Evolutionary conservation across 805 yeast genomes (phyloP).

Genomic region (Pichia sporocuriosa): DNA sequence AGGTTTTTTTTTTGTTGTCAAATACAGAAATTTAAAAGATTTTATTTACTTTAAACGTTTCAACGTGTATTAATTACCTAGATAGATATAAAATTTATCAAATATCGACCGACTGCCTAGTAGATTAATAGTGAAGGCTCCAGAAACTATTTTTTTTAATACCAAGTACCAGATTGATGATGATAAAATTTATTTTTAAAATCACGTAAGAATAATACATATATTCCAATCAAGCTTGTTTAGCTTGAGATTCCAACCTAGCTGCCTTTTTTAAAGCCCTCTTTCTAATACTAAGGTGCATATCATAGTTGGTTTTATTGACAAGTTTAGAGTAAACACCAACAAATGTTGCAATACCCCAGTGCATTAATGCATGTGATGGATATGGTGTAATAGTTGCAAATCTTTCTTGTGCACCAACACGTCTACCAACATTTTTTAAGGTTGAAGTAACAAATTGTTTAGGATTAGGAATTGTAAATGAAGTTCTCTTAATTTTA

Average conservation of each 20-base stretch:
- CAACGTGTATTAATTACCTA: too few species aligned
- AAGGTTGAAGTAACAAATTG: slow-evolving; percentile 71
- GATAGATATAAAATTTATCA: too few species aligned
- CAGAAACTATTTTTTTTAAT: too few species aligned
- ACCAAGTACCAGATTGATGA: too few species aligned
- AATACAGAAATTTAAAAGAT: too few species aligned
- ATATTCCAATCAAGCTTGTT: slow-evolving; percentile 1
- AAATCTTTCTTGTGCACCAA: slow-evolving; percentile 88
- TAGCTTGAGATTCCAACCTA: slow-evolving; percentile 27
- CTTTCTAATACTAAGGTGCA: slow-evolving; percentile 74
- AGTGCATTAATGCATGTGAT: slow-evolving; percentile 90
- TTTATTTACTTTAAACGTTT: too few species aligned
- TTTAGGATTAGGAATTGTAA: slow-evolving; percentile 75
- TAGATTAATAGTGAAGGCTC: too few species aligned
- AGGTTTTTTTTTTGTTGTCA: too few species aligned
- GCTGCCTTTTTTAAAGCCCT: slow-evolving; percentile 79
- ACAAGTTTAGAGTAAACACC: slow-evolving; percentile 77
- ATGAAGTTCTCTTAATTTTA: slow-evolving; percentile 72
- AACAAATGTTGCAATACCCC: slow-evolving; percentile 65
- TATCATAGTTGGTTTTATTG: slow-evolving; percentile 56
- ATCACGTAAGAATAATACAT: too few species aligned
- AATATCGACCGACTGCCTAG: too few species aligned
- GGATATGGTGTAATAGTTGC: slow-evolving; percentile 89
- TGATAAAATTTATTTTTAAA: too few species aligned
- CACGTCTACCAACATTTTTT: slow-evolving; percentile 66